Conservation (phyloP, 2,329 filamentous ascomycete genomes). For the Xylaria sp. region DNA sequence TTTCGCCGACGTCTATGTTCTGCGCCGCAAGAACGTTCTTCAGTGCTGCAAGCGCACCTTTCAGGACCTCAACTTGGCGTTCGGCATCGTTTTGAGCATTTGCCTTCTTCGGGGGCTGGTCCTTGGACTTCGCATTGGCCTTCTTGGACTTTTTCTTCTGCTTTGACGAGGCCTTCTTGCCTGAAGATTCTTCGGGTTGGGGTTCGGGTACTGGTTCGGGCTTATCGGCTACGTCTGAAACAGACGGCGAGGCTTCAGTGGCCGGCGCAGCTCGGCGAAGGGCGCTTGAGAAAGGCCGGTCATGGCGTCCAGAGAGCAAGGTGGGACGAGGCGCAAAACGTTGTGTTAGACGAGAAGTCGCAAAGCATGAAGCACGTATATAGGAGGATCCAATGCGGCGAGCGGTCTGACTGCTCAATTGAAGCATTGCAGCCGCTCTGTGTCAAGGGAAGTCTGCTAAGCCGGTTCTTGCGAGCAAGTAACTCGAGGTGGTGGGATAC, state of each 20-base stretch:
- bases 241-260: not conserved
- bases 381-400: slow-evolving; percentile 34
- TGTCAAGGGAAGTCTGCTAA: not conserved
- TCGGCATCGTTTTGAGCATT: slow-evolving; percentile 14
- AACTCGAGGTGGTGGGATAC: too few species aligned
- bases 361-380: slow-evolving; percentile 35
- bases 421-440: slow-evolving; percentile 39
- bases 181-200: not conserved
- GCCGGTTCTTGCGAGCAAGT: not conserved
- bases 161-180: slow-evolving; percentile 9
- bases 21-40: slow-evolving; percentile 42
- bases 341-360: slow-evolving; percentile 13
- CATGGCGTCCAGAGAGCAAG: slow-evolving; percentile 18
- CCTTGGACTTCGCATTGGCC: slow-evolving; percentile 24
- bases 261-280: slow-evolving; percentile 10
- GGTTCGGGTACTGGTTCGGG: not conserved
- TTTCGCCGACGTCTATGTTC: slow-evolving; percentile 34
- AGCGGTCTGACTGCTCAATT: slow-evolving; percentile 33
- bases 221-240: not conserved
- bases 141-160: slow-evolving; percentile 19
- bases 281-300: slow-evolving; percentile 28
- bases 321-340: slow-evolving; percentile 15
- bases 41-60: slow-evolving; percentile 42
- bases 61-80: slow-evolving; percentile 38
- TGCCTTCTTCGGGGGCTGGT: slow-evolving; percentile 23